Conservation (phyloP, 441 rosid genomes). For the Melastoma candidum region DNA sequence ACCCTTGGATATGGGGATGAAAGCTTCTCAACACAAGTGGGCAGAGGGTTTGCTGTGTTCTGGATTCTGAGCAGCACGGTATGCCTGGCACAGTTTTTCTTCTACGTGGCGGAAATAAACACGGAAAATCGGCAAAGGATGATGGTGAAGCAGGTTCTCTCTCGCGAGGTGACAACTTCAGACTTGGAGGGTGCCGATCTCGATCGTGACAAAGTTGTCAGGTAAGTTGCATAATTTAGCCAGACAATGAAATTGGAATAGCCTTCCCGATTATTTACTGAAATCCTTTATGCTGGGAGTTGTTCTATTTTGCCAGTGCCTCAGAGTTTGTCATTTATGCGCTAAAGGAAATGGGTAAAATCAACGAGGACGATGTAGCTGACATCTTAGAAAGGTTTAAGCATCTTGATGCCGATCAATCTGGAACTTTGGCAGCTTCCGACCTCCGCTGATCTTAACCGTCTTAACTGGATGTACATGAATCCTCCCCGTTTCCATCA, state of each 20-base stretch:
- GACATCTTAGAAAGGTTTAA: constrained; percentile 43
- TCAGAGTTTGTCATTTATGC: constrained; percentile 48
- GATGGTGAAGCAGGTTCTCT: constrained; percentile 29
- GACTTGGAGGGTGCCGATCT: constrained; percentile 49
- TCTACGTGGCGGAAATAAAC: constrained; percentile 38
- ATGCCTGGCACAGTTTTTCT: constrained; percentile 41
- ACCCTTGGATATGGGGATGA: constrained; percentile 54
- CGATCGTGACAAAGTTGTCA: constrained; percentile 37
- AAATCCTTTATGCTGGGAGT: background rate
- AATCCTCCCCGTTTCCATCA: no score
- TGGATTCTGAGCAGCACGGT: constrained; percentile 45
- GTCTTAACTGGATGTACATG: no score
- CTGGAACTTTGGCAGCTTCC: constrained; percentile 39
- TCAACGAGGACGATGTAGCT: constrained; percentile 37
- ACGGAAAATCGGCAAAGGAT: constrained; percentile 31
- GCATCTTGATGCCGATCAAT: constrained; percentile 47
- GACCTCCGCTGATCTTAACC: constrained; percentile 11
- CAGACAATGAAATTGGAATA: background rate
- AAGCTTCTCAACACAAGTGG: constrained; percentile 36
- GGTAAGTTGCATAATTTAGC: constrained; percentile 12
- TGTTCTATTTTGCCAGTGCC: constrained; percentile 18
- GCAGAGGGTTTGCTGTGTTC: constrained; percentile 38
- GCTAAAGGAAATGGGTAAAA: constrained; percentile 64
- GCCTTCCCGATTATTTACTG: background rate
- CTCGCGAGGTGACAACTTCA: constrained; percentile 20